Evolutionary conservation across 1,284 basidiomycete genomes (phyloP).

Genomic region (Takashimella koratensis): DNA sequence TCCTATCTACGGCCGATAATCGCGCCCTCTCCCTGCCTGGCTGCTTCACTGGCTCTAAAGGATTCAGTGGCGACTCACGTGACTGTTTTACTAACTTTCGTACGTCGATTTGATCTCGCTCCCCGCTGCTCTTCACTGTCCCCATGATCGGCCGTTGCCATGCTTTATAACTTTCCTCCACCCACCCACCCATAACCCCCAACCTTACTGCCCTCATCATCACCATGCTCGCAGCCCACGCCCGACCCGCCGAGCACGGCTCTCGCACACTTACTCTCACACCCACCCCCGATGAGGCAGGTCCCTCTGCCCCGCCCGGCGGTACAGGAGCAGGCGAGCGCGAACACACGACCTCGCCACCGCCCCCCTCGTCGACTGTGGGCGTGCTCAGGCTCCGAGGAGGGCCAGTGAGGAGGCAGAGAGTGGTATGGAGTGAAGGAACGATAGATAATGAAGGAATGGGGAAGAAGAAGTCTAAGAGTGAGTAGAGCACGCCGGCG

Average conservation of each 20-base stretch:
- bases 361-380: constrained; percentile 7
- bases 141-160: too few species aligned
- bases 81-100: too few species aligned
- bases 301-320: constrained; percentile 5
- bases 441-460: constrained; percentile 53
- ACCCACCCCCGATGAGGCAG: constrained; percentile 11
- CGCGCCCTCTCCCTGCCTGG: too few species aligned
- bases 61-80: too few species aligned
- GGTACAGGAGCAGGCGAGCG: constrained; percentile 5
- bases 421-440: constrained; percentile 49
- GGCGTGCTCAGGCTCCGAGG: constrained; percentile 47
- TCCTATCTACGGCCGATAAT: too few species aligned
- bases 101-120: too few species aligned
- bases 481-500: constrained; percentile 36
- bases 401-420: constrained; percentile 29
- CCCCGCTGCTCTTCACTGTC: too few species aligned
- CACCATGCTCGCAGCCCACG: constrained; percentile 53
- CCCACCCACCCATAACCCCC: too few species aligned
- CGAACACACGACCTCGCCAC: constrained; percentile 10
- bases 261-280: constrained; percentile 34
- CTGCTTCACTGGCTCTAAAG: too few species aligned
- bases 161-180: too few species aligned
- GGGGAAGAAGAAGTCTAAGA: constrained; percentile 53
- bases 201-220: too few species aligned
- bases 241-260: constrained; percentile 15